phyloP scores from a whole-genome alignment of 305 asterid genomes.

The Andrographis paniculata region DNA sequence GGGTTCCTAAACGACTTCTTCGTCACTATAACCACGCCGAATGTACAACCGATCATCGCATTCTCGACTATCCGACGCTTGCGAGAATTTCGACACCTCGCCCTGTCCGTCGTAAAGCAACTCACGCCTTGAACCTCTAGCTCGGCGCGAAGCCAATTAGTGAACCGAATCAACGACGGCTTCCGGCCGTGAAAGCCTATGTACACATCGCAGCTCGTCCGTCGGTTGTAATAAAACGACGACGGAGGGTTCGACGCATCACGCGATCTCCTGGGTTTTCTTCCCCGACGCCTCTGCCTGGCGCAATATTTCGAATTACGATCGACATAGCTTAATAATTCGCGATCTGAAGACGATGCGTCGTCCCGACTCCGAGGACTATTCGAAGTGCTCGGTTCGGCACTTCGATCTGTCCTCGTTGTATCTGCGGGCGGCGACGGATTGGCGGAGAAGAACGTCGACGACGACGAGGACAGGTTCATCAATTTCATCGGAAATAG shows the following conservation, averaged over 20 bases:
- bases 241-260: slow-evolving; percentile 38
- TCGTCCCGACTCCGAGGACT: slow-evolving; percentile 35
- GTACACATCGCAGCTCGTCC: slow-evolving; percentile 91
- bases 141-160: slow-evolving; percentile 93
- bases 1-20: slow-evolving; percentile 81
- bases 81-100: slow-evolving; percentile 64
- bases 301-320: too few relatives aligned
- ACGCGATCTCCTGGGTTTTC: slow-evolving; percentile 36
- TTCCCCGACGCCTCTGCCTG: slow-evolving; percentile 29
- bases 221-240: slow-evolving; percentile 48
- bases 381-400: slow-evolving; percentile 57
- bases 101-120: slow-evolving; percentile 75
- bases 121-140: slow-evolving; percentile 84
- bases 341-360: slow-evolving; percentile 37
- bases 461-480: slow-evolving; percentile 86
- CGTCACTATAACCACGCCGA: slow-evolving; percentile 77
- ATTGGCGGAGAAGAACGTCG: slow-evolving; percentile 85
- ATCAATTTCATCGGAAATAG: too few relatives aligned
- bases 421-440: slow-evolving; percentile 90
- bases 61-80: slow-evolving; percentile 58
- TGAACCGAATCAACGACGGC: slow-evolving; percentile 63
- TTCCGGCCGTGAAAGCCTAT: slow-evolving; percentile 83
- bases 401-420: too few relatives aligned
- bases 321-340: too few relatives aligned
- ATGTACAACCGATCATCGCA: slow-evolving; percentile 74